These are phyloP conservation scores for Tolypocladium amazonense DNA, from an alignment of 2,329 filamentous ascomycete genomes.

Conservation along the genomic window DNA sequence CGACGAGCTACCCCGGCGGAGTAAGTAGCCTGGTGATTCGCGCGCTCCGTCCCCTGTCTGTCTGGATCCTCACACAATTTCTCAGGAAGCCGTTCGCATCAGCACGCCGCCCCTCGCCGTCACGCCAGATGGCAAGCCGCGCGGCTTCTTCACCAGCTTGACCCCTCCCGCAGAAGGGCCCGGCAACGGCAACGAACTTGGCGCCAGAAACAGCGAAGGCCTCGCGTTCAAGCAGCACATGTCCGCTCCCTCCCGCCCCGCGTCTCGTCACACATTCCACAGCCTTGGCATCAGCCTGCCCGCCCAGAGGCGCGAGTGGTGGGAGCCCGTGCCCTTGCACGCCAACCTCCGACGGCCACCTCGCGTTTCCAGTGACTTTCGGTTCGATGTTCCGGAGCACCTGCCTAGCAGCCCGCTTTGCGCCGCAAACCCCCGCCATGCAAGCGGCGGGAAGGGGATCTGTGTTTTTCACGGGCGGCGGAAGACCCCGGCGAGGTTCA, in stretches of 20 bases:
- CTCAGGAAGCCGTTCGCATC: slow-evolving; percentile 37
- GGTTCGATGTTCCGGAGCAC: slow-evolving; percentile 41
- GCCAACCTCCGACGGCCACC: slow-evolving; percentile 8
- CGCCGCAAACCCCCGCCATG: slow-evolving; percentile 34
- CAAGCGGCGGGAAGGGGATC: slow-evolving; percentile 32
- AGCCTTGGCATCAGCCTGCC: slow-evolving; percentile 10
- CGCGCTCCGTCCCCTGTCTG: not conserved
- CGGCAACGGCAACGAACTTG: not conserved
- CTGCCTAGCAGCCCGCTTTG: slow-evolving; percentile 40
- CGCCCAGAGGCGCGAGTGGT: slow-evolving; percentile 22
- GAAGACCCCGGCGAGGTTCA: slow-evolving; percentile 7
- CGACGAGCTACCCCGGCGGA: slow-evolving; percentile 16
- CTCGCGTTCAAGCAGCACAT: slow-evolving; percentile 1
- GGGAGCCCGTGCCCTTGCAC: slow-evolving; percentile 19
- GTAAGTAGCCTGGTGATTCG: slow-evolving; percentile 10
- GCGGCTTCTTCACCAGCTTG: slow-evolving; percentile 33
- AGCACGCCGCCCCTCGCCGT: slow-evolving; percentile 33
- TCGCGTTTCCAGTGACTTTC: slow-evolving; percentile 19
- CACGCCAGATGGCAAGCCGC: slow-evolving; percentile 23
- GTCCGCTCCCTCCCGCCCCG: slow-evolving; percentile 1
- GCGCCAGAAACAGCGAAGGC: not conserved
- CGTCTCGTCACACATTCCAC: slow-evolving; percentile 7
- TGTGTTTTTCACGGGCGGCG: slow-evolving; percentile 39
- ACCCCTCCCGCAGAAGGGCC: slow-evolving; percentile 13
- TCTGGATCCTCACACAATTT: not conserved